phyloP scores from a whole-genome alignment of 2,329 filamentous ascomycete species.

The Colletotrichum trifolii region DNA sequence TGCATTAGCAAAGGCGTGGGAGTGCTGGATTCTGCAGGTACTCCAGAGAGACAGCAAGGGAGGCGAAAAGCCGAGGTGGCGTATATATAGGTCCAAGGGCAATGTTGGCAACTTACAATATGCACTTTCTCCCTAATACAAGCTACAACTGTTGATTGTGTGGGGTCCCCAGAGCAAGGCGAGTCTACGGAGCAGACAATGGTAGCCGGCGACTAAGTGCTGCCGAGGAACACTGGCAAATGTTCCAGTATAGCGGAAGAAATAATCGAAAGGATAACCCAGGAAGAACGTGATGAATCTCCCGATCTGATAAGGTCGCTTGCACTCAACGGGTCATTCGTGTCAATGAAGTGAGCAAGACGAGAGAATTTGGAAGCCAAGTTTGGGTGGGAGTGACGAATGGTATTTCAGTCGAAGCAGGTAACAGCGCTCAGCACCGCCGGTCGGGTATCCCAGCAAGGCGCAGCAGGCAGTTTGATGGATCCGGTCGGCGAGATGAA shows the following conservation, averaged over 20 bases:
- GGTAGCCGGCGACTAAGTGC: background rate
- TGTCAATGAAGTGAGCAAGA: constrained; percentile 2
- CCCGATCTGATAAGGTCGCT: constrained; percentile 20
- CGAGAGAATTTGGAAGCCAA: background rate
- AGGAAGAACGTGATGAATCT: background rate
- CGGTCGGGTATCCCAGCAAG: constrained; percentile 29
- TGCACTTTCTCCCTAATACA: too few relatives aligned
- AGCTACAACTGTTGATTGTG: too few relatives aligned
- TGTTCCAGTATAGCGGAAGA: background rate
- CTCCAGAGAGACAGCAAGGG: too few relatives aligned
- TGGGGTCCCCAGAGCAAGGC: too few relatives aligned
- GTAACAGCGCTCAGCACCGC: constrained; percentile 14
- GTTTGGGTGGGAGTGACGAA: constrained; percentile 39
- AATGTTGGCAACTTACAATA: too few relatives aligned
- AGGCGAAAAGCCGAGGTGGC: too few relatives aligned
- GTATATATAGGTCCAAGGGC: too few relatives aligned
- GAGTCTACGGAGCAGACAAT: too few relatives aligned
- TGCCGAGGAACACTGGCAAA: background rate
- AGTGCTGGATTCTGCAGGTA: too few relatives aligned
- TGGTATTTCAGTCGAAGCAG: constrained; percentile 40
- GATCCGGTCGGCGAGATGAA: constrained; percentile 55
- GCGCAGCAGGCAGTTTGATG: constrained; percentile 38
- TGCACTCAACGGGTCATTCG: constrained; percentile 18
- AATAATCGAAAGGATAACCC: background rate
- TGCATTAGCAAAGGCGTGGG: too few relatives aligned